Conservation (phyloP, 108 stramenopile species). For the Aurantiochytrium sp. region DNA sequence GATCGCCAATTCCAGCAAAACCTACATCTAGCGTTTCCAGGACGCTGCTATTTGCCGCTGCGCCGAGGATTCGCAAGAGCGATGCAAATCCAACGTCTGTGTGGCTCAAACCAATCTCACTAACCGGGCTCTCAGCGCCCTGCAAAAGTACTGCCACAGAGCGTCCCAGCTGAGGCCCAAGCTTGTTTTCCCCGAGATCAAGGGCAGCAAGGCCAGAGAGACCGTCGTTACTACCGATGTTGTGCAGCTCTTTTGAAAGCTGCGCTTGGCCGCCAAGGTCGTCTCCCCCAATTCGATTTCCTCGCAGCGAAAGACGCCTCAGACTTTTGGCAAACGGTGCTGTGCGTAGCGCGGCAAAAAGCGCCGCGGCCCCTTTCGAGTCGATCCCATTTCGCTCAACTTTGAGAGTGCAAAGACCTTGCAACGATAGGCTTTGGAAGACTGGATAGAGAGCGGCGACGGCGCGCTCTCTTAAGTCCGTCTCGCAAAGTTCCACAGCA, state of each 20-base stretch:
- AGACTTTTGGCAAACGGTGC: background rate
- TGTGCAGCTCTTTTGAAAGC: background rate
- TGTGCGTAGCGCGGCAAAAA: background rate
- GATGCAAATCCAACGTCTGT: background rate
- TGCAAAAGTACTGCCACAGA: background rate
- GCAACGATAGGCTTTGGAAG: background rate
- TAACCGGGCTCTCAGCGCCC: background rate
- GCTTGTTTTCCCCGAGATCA: background rate
- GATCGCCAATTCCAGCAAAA: background rate
- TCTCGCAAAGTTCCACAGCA: background rate
- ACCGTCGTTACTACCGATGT: background rate
- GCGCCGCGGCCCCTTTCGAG: background rate
- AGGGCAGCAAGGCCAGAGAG: background rate
- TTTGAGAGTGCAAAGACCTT: background rate
- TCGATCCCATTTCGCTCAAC: background rate
- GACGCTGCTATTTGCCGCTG: background rate
- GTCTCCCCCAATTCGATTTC: background rate
- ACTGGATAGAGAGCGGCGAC: background rate
- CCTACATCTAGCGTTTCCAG: background rate
- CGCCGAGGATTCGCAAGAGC: background rate
- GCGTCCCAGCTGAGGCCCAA: background rate
- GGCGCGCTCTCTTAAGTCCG: background rate
- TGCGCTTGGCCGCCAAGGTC: background rate
- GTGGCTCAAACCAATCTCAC: background rate
- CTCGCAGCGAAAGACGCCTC: background rate